Conservation (phyloP, 176 grass and related monocot species). For the Eragrostis curvula region DNA sequence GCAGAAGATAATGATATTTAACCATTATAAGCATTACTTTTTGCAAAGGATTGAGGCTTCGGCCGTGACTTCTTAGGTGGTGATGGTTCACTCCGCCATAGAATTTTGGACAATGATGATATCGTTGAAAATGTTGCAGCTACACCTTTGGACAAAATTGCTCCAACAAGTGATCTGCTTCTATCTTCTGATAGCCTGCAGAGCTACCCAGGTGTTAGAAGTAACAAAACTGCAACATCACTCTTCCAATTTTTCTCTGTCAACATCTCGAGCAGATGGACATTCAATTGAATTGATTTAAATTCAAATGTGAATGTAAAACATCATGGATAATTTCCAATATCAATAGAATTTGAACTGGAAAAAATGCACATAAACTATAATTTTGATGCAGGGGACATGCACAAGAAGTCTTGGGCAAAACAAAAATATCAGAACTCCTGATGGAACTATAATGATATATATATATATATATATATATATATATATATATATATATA, state of each 20-base stretch:
- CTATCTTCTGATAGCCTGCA: slow-evolving; percentile 92
- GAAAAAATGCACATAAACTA: slow-evolving; percentile 12
- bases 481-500: too few relatives aligned
- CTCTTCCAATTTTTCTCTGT: not conserved
- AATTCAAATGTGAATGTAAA: slow-evolving; percentile 15
- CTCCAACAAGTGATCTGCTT: slow-evolving; percentile 92
- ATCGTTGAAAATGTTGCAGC: slow-evolving; percentile 90
- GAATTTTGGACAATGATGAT: slow-evolving; percentile 87
- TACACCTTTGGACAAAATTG: slow-evolving; percentile 92
- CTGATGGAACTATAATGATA: not conserved
- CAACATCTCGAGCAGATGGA: slow-evolving; percentile 1
- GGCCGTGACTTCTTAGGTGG: slow-evolving; percentile 73
- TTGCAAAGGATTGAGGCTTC: slow-evolving; percentile 90
- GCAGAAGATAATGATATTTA: slow-evolving; percentile 34
- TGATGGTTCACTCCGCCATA: slow-evolving; percentile 80
- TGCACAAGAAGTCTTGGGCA: slow-evolving; percentile 7
- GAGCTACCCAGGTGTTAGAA: slow-evolving; percentile 26
- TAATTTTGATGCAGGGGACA: slow-evolving; percentile 14
- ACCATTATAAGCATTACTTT: slow-evolving; percentile 55
- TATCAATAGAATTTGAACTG: not conserved
- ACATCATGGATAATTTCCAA: not conserved
- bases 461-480: too few relatives aligned
- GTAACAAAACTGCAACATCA: slow-evolving; percentile 17
- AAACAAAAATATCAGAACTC: slow-evolving; percentile 18
- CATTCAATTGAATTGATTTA: not conserved